Evolutionary conservation across 495 filamentous ascomycete genomes (phyloP), one percentile per base, ranked within the genome.

Genomic region (Annulohypoxylon stygium): DNA sequence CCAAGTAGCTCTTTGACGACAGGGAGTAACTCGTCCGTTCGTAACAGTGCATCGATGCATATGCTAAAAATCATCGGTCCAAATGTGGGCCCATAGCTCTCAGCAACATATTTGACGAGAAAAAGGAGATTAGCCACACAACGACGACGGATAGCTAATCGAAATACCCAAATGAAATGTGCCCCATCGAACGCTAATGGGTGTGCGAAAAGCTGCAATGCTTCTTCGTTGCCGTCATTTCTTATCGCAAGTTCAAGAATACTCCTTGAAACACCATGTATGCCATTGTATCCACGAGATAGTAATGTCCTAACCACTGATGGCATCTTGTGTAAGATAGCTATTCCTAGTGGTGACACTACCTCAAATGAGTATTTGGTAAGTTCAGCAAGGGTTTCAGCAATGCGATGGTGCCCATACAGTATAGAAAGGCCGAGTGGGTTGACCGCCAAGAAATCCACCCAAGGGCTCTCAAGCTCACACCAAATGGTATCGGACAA

Each of bases 261-360:
- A 4, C 2, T 5, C 12, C 10, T 43, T n/a, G 39, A 0, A 14
- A n/a, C 10, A 23, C 20, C 20, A 14, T 1, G 14, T 20, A 4
- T 23, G n/a, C 7, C 18, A 3, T 2, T 14, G n/a, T 64, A 64
- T 43, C 11, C 61, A 39, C 61, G 61, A 11, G n/a, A 30, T 39
- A 1, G 18, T 11, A 65, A 23, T 6, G 54, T 65, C 30, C 6
- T 33, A n/a, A 65, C 12, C 11, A 65, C 48, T 2, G 34, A 43
- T 1, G 18, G 61, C 48, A 55, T 55, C 33, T 54, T 55, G 14
- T 34, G 34, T 18, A 10, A 55, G 4, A 33, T 4, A 34, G 48
- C 23, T 14, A 43, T 30, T n/a, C 45, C 6, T n/a, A 43, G 12
- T 5, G 12, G 39, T 5, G 39, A n/a, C 39, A 43, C 5, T 30